A percentile compares a stretch with the other conserved stretches of the same genome.
phyloP scores from a whole-genome alignment of 257 asterid species.

The Penstemon eatonii region DNA sequence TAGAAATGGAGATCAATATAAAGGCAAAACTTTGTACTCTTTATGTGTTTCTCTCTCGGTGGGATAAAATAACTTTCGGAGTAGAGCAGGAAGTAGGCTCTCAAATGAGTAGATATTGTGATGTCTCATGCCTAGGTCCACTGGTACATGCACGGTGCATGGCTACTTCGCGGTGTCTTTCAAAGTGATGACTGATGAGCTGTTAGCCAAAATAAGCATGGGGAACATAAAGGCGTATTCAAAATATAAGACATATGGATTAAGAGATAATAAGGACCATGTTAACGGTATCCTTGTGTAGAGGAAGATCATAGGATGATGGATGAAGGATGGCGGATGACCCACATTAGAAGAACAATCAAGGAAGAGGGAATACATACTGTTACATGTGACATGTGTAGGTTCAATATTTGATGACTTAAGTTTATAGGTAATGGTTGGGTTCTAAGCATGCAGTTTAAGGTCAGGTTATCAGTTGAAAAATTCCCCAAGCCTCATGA shows the following conservation, averaged over 20 bases:
- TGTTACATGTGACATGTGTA: not conserved
- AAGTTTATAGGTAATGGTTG: not conserved
- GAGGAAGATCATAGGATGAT: not conserved
- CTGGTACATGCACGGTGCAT: not conserved
- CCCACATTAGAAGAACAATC: not conserved
- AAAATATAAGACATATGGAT: not conserved
- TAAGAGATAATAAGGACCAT: not conserved
- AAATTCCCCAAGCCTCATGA: constrained; percentile 12
- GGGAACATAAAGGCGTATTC: not conserved
- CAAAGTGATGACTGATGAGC: not conserved
- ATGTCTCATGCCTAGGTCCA: too few species aligned
- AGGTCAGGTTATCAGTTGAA: not conserved
- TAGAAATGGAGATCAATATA: too few species aligned
- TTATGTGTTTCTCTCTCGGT: too few species aligned
- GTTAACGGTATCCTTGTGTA: not conserved
- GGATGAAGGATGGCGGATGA: not conserved
- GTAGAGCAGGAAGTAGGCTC: too few species aligned
- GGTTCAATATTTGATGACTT: not conserved
- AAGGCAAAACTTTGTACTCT: too few species aligned
- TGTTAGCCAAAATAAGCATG: not conserved
- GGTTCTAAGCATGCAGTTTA: not conserved
- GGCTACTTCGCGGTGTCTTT: not conserved
- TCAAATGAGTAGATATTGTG: too few species aligned
- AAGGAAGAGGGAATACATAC: not conserved
- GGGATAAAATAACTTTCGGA: too few species aligned